Evolutionary conservation across 257 asterid genomes (phyloP), one percentile per base, ranked within the genome.

Genomic region (Przewalskia tangutica): DNA sequence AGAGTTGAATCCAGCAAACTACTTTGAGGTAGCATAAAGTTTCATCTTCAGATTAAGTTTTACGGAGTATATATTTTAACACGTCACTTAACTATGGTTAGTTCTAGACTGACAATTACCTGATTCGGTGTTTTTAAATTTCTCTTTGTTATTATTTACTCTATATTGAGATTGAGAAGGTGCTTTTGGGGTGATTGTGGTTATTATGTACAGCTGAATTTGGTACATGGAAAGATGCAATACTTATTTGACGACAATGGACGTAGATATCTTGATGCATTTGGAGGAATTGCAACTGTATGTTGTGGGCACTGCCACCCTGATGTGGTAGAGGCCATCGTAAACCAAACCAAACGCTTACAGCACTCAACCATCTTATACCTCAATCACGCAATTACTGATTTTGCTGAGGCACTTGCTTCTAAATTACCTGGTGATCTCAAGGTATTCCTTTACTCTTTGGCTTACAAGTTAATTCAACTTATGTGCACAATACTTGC

Each of bases 151-250:
- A 73, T 51, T 73, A 13, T 3, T 48, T 18, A 14, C 23, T 38
- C 7, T 23, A 13, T 12, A 2, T 50, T 48, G 16, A 73, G 60
- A 73, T 50, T 23, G 23, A 23, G 5, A 12, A 1, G 1, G 14
- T 66, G 6, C 12, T 36, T 34, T 38, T 65, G 50, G 2, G 50
- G 17, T 75, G 62, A 48, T 50, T 75, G 44, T 75, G 79, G 23
- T 50, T 75, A 75, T 75, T 75, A 12, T 73, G 77, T 55, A 83
- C 86, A 95, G 99, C 64, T 95, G 86, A 88, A 84, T 86, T 82
- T 95, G 97, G 98, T 95, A 2, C 97, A 95, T 51, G 98, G 99
- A 75, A 94, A 94, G 90, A 94, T 92, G 98, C 99, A 95, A 84
- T 95, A 94, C 77, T 60, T 95, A 81, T 95, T 89, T 76, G 98